Conservation (phyloP, 768 basidiomycete genomes). For the Cyclocybe cylindracea region DNA sequence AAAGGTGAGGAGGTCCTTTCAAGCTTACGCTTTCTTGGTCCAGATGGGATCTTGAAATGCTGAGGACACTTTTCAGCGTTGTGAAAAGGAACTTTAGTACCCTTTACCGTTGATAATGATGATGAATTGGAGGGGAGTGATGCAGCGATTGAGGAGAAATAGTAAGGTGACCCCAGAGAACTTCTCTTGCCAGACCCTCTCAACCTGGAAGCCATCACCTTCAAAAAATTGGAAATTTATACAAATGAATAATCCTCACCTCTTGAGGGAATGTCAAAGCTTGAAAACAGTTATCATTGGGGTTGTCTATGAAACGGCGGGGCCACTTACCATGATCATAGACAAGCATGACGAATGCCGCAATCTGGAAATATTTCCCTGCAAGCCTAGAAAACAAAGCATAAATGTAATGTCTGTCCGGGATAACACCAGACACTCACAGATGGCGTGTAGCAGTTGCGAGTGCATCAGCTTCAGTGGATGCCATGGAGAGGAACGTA, state of each 20-base stretch:
- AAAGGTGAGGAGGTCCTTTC: no score
- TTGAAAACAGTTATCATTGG: neutral
- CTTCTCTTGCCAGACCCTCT: constrained; percentile 27
- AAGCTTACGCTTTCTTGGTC: constrained; percentile 9
- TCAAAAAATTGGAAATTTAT: neutral
- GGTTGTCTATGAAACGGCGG: neutral
- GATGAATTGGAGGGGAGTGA: constrained; percentile 27
- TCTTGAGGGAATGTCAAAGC: constrained; percentile 15
- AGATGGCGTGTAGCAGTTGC: no score
- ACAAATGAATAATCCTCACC: neutral
- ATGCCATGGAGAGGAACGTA: no score
- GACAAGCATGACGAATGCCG: no score
- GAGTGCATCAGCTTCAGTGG: no score
- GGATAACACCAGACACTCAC: no score
- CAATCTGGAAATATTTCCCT: constrained; percentile 19
- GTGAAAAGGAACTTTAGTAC: neutral
- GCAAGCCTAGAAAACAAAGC: constrained; percentile 17
- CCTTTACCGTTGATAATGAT: constrained; percentile 14
- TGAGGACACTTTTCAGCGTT: neutral
- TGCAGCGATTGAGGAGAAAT: constrained; percentile 31
- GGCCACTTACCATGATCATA: constrained; percentile 17
- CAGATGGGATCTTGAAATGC: constrained; percentile 16
- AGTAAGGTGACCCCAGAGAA: constrained; percentile 24
- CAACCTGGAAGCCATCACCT: constrained; percentile 17
- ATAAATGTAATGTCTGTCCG: no score